Evolutionary conservation across 2,329 filamentous ascomycete species (phyloP).

Genomic region (Dothistroma septosporum): DNA sequence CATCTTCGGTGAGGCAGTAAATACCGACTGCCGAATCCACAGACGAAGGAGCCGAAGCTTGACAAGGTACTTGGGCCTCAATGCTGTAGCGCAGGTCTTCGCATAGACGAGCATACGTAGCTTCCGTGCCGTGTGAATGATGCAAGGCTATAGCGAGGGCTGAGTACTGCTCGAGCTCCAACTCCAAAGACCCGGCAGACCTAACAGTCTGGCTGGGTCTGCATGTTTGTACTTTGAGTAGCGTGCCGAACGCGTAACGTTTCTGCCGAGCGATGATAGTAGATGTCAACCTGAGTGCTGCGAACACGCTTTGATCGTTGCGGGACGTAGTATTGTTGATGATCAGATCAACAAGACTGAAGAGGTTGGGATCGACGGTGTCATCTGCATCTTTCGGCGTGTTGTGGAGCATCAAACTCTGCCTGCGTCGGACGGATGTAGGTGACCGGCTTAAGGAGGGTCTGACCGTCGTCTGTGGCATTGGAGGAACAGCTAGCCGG

Average conservation of each 20-base stretch:
- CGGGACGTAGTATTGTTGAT: conserved; percentile 77
- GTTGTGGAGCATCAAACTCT: conserved; percentile 81
- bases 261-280: conserved; percentile 85
- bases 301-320: conserved; percentile 83
- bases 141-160: conserved; percentile 64
- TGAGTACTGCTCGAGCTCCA: conserved; percentile 69
- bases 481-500: conserved; percentile 29
- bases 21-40: background rate
- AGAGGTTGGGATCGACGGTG: conserved; percentile 75
- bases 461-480: conserved; percentile 60
- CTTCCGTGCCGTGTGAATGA: conserved; percentile 65
- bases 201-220: conserved; percentile 54
- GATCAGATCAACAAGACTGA: conserved; percentile 89
- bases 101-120: conserved; percentile 66
- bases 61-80: conserved; percentile 28
- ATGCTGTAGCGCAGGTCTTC: conserved; percentile 56
- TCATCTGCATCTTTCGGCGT: conserved; percentile 74
- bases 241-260: conserved; percentile 72
- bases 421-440: conserved; percentile 72
- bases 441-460: conserved; percentile 41
- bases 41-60: conserved; percentile 1
- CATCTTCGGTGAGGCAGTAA: conserved; percentile 46
- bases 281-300: conserved; percentile 81
- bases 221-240: conserved; percentile 64
- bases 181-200: conserved; percentile 69